Base-by-base conservation (phyloP, 1,284 basidiomycete genomes). In the Melampsora abietis-canadensis region DNA sequence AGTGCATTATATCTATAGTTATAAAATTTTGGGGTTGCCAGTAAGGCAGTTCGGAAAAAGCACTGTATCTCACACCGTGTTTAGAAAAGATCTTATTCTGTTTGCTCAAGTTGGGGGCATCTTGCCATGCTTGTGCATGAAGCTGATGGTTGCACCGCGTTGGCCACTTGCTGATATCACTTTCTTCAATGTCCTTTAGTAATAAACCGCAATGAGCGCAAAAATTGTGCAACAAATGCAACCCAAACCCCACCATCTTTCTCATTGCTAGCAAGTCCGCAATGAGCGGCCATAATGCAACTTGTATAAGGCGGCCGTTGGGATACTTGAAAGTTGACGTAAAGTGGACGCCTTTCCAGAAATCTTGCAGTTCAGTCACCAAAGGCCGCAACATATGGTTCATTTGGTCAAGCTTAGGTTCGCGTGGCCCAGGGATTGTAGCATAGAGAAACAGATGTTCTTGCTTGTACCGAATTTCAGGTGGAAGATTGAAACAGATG, bases 211-310 rank as follows among this genome's bases (percentile, higher is more conserved):
- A 72, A 21, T 48, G 51, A 21, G 61, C 54, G 37, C 61, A 72
- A 34, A 65, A 65, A n/a, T 15, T 34, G 0, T 37, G 46, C 8
- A 46, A 34, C 10, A 12, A 34, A 30, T 65, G 69, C 21, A 47
- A 19, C 12, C 61, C 37, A 44, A 72, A 72, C n/a, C 69, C 69
- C 2, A 61, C 62, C n/a, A 62, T 40, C 51, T 72, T 72, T 61
- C 62, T 27, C 34, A 72, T 40, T 1, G 69, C 69, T 17, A 61
- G 69, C 47, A 72, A 57, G 48, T 72, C 47, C 6, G 69, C 69
- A 63, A 72, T 72, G 27, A 72, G 62, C 40, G 69, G 62, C 47
- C 46, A 72, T 24, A 72, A 40, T 2, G 59, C 61, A 15, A 21
- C 57, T 10, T 24, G 15, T 8, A 60, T 60, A 12, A 14, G 14